Evolutionary conservation across 1,139 yeast genomes (phyloP).

Genomic region (Yamadazyma sp.): DNA sequence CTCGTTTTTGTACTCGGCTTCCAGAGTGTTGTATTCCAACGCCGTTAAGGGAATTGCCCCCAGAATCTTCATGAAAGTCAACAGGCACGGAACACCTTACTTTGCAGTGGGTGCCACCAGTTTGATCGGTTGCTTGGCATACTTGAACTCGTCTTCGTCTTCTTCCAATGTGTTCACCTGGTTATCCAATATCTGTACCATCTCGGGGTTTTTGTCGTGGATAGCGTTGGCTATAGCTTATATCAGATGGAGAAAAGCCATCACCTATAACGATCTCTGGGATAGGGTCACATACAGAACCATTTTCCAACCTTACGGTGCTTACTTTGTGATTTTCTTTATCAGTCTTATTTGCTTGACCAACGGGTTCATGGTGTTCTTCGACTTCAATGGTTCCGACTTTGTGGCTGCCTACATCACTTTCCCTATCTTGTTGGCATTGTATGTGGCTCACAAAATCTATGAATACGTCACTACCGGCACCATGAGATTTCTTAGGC

Average conservation of each 20-base stretch:
- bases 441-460: slow-evolving; percentile 45
- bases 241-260: slow-evolving; percentile 56
- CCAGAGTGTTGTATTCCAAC: slow-evolving; percentile 66
- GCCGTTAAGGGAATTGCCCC: slow-evolving; percentile 68
- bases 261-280: slow-evolving; percentile 36
- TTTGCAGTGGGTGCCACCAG: slow-evolving; percentile 40
- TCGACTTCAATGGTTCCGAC: slow-evolving; percentile 50
- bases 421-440: slow-evolving; percentile 49
- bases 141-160: slow-evolving; percentile 56
- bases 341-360: slow-evolving; percentile 49
- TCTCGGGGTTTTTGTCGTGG: slow-evolving; percentile 73
- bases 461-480: slow-evolving; percentile 30
- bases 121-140: slow-evolving; percentile 50
- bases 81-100: slow-evolving; percentile 65
- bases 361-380: slow-evolving; percentile 60
- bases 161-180: slow-evolving; percentile 61
- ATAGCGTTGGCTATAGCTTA: slow-evolving; percentile 48
- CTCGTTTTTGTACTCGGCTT: slow-evolving; percentile 69
- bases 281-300: slow-evolving; percentile 52
- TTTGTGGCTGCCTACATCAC: slow-evolving; percentile 66
- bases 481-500: slow-evolving; percentile 17
- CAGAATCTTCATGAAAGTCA: slow-evolving; percentile 51
- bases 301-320: slow-evolving; percentile 49
- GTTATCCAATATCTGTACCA: slow-evolving; percentile 70
- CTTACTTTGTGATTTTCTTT: slow-evolving; percentile 49